Conservation (phyloP, 1,284 basidiomycete genomes). For the Marasmius tenuissimus region DNA sequence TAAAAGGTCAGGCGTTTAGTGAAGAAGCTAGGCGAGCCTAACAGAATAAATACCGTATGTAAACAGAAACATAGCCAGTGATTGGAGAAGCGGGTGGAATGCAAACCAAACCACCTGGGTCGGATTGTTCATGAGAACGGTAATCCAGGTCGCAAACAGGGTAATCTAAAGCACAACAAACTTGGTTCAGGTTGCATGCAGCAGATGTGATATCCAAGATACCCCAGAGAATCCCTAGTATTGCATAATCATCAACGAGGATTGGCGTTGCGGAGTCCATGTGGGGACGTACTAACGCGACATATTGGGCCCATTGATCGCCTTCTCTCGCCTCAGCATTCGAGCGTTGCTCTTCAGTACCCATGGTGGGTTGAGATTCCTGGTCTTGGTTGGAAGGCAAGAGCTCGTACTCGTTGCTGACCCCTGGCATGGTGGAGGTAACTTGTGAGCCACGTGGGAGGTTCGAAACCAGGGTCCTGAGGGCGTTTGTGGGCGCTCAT, state of each 20-base stretch:
- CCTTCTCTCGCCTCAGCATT: constrained; percentile 40
- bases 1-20: constrained; percentile 21
- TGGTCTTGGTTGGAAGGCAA: constrained; percentile 20
- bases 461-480: too few relatives aligned
- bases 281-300: constrained; percentile 34
- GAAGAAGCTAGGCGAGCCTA: not conserved
- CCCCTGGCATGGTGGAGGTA: not conserved
- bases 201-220: not conserved
- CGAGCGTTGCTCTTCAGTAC: constrained; percentile 33
- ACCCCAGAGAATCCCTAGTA: constrained; percentile 3
- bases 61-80: constrained; percentile 51
- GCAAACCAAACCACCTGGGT: constrained; percentile 56
- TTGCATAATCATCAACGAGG: not conserved
- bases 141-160: constrained; percentile 50
- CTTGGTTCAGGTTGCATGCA: not conserved
- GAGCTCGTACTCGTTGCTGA: constrained; percentile 22
- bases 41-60: constrained; percentile 49
- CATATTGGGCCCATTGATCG: constrained; percentile 36
- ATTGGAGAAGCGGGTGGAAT: constrained; percentile 65
- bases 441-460: too few relatives aligned
- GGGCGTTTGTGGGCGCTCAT: too few relatives aligned
- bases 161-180: constrained; percentile 39
- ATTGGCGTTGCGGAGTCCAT: not conserved
- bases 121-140: constrained; percentile 51
- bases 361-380: constrained; percentile 26